Conservation (phyloP, 1,139 yeast genomes). For the Lodderomyces metapsilosis region DNA sequence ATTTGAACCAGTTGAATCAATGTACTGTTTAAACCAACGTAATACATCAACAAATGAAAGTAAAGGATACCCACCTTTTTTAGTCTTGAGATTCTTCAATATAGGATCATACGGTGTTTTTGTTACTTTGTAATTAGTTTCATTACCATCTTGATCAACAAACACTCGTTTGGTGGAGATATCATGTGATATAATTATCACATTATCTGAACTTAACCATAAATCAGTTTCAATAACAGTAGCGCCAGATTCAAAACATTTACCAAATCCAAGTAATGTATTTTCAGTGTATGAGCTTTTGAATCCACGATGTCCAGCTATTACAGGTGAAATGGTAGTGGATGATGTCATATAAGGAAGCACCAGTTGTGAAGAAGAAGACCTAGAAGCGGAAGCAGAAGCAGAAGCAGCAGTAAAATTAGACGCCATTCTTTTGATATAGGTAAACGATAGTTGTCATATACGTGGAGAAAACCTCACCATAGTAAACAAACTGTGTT, state of each 20-base stretch:
- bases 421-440: not conserved
- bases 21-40: constrained; percentile 52
- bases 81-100: constrained; percentile 54
- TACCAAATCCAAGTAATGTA: constrained; percentile 68
- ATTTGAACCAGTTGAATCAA: constrained; percentile 17
- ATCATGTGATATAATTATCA: constrained; percentile 77
- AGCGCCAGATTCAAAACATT: constrained; percentile 70
- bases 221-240: constrained; percentile 80
- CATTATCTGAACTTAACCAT: constrained; percentile 72
- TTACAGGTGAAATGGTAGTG: constrained; percentile 22
- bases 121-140: constrained; percentile 39
- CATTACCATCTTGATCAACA: constrained; percentile 43
- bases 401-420: too few species aligned
- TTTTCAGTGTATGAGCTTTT: constrained; percentile 75
- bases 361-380: constrained; percentile 1
- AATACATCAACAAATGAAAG: constrained; percentile 62
- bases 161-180: constrained; percentile 59
- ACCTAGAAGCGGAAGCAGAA: not conserved
- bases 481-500: not conserved
- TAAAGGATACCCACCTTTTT: constrained; percentile 55
- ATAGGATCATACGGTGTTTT: constrained; percentile 35
- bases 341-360: constrained; percentile 6
- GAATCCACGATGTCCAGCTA: constrained; percentile 51
- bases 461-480: not conserved
- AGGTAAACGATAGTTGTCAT: not conserved